These are phyloP conservation scores for Polyrhizophydium stewartii DNA, from an alignment of 371 early-diverging fungal species.

Conservation along the genomic window DNA sequence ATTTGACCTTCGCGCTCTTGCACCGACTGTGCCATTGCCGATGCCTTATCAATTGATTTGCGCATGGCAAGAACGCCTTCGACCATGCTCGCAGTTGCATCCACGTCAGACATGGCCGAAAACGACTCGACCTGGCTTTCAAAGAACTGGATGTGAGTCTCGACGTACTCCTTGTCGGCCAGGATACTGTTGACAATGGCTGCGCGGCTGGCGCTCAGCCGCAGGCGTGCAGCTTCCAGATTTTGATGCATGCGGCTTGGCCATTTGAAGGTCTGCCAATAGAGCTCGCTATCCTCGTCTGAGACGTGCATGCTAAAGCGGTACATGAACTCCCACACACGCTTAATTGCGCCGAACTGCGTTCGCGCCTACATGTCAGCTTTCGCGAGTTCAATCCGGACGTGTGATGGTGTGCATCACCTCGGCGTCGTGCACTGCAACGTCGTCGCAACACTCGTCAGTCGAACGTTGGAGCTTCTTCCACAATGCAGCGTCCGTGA, in stretches of 20 bases:
- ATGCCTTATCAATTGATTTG: constrained; percentile 8
- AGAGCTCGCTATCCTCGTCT: constrained; percentile 14
- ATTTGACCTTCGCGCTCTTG: constrained; percentile 14
- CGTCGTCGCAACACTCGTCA: constrained; percentile 5
- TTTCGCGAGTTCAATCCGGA: no score
- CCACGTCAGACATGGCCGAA: background rate
- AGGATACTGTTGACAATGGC: background rate
- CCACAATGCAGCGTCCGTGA: constrained; percentile 15
- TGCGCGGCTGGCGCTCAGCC: constrained; percentile 5
- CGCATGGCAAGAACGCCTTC: constrained; percentile 6
- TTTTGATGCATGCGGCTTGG: constrained; percentile 15
- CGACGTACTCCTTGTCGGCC: constrained; percentile 2
- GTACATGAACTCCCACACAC: constrained; percentile 25
- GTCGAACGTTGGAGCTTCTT: constrained; percentile 12
- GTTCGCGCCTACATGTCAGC: no score
- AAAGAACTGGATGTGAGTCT: background rate
- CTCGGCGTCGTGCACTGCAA: no score
- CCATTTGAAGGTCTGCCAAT: constrained; percentile 29
- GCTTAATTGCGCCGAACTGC: no score
- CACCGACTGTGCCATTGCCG: constrained; percentile 11
- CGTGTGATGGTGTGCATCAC: no score
- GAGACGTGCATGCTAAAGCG: constrained; percentile 13
- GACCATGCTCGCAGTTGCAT: constrained; percentile 1
- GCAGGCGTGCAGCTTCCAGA: constrained; percentile 6
- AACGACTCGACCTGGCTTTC: background rate